Evolutionary conservation across 1,139 yeast genomes (phyloP), one percentile per base, ranked within the genome.

Genomic region (Diutina siamensis): DNA sequence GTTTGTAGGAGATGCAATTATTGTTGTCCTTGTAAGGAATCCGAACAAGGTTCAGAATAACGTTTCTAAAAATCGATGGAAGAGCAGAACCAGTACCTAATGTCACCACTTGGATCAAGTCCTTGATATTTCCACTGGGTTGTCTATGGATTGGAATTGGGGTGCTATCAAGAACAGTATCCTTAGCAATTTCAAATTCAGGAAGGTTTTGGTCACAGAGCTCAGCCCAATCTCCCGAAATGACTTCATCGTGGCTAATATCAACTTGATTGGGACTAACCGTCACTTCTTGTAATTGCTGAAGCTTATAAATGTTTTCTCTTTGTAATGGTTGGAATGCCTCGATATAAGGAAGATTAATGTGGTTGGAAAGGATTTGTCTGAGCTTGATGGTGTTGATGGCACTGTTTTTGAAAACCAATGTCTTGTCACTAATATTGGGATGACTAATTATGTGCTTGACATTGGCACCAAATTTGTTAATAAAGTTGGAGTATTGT

Each of bases 21-120:
- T 59, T 50, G 3, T 54, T 52, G 1, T 51, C 46, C 48, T 60
- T 71, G 19, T 35, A n/a, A 1, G 95, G 95, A 1, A 87, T 56
- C 52, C 95, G 73, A 3, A 88, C 69, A 25, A 88, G 59, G 22
- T 85, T 83, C 1, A 94, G 83, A 22, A 85, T 73, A 1, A 92
- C 97, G 57, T 94, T 94, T 53, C 98, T 72, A 54, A 79, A 76
- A 48, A 79, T 75, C 0, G 95, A 79, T 0, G 99, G 99, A 41
- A 87, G 64, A 0, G 98, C 94, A 25, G 95, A 83, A 0, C 98
- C 98, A 0, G 98, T 92, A 8, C 99, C 99, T 7, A 92, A 63
- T 0, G 95, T 83, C 15, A 85, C 66, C 0, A 83, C 65, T 54
- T 87, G 92, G 0, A 86, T 80, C 50, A 79, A 76, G 44, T 72